Evolutionary conservation across 768 basidiomycete species (phyloP), one percentile per base, ranked within the genome.

Genomic region (Lentinula sp.): DNA sequence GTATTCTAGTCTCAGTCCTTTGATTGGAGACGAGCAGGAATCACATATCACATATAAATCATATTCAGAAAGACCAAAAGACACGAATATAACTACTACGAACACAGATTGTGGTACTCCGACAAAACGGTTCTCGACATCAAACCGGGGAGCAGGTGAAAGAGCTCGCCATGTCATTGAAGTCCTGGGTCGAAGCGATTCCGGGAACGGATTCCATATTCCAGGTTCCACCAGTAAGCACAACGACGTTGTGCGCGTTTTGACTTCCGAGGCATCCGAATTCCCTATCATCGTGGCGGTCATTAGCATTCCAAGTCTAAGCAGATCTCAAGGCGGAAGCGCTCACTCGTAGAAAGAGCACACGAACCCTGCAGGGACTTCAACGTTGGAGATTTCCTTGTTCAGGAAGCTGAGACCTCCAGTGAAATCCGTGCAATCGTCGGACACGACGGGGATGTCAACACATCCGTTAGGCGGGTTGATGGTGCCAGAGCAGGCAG

Each of bases 341-440:
- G 13, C 59, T 39, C 13, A 63, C 62, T 50, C 7, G 35, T 45
- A 63, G 62, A 60, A 63, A 15, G 41, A 52, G 53, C 62, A 63
- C 9, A 55, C 51, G 18, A 63, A 59, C 16, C 62, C 58, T 15
- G 7, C 41, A 6, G 58, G 62, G 23, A 63, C 58, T 33, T 28
- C 13, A 18, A 39, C 62, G 8, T 20, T 15, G 23, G 41, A 33
- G 6, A 63, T 23, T 28, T 54, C 51, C 28, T 63, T 59, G 42
- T 63, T 59, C 59, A 63, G 42, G 60, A 49, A 61, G 49, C 55
- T 61, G 15, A 61, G 55, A 9, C 53, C 48, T 6, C 59, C 59
- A 9, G 45, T 57, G 42, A 63, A 23, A 43, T 57, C 56, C 23
- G 49, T 53, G 54, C 63, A 63, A 5, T 15, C 13, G 28, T 41